phyloP scores from a whole-genome alignment of 768 basidiomycete genomes.

The Tricholoma hemisulphureum region DNA sequence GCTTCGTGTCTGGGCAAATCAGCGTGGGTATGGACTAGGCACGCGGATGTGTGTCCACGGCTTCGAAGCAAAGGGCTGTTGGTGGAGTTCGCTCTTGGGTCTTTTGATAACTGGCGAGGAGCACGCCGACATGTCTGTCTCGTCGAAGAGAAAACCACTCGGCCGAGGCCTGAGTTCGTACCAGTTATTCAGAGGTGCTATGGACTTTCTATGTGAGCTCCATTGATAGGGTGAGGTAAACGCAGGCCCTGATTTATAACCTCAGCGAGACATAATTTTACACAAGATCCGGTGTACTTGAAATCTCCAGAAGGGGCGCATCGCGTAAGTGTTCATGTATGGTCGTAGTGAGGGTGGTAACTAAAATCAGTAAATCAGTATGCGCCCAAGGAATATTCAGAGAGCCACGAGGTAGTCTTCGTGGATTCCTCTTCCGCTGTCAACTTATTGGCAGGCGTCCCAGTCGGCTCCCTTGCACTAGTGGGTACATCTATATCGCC shows the following conservation, averaged over 20 bases:
- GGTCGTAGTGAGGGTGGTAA: conserved; percentile 1
- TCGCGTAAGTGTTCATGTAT: conserved; percentile 39
- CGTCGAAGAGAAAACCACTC: conserved; percentile 51
- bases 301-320: conserved; percentile 56
- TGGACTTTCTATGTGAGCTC: conserved; percentile 77
- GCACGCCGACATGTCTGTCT: conserved; percentile 24
- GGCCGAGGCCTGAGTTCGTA: conserved; percentile 87
- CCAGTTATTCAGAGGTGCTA: conserved; percentile 80
- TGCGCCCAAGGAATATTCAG: conserved; percentile 53
- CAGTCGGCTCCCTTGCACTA: conserved; percentile 74
- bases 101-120: conserved; percentile 71
- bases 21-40: conserved; percentile 74
- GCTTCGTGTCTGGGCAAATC: conserved; percentile 87
- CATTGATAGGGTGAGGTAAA: background rate
- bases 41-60: conserved; percentile 58
- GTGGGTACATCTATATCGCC: conserved; percentile 38
- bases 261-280: conserved; percentile 71
- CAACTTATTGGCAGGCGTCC: conserved; percentile 77
- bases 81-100: conserved; percentile 67
- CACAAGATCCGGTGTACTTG: conserved; percentile 53
- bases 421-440: conserved; percentile 76
- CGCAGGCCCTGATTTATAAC: conserved; percentile 5
- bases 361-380: conserved; percentile 42
- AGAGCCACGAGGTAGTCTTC: conserved; percentile 55
- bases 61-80: conserved; percentile 64